Conservation (phyloP, 1,284 basidiomycete species). For the Microbotryomycetes sp. region DNA sequence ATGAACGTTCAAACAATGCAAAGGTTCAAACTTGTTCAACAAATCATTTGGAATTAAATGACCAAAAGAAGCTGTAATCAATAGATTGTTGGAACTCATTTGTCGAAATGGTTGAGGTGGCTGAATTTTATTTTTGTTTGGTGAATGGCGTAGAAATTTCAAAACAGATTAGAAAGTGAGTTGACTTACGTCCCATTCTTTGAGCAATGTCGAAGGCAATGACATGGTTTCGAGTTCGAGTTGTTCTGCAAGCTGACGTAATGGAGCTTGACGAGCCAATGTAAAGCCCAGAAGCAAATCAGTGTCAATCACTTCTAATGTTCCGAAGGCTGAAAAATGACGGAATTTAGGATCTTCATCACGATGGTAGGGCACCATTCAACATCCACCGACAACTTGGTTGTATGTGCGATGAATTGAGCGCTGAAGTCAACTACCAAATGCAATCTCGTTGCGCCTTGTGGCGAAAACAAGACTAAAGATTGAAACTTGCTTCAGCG, state of each 20-base stretch:
- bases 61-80: constrained; percentile 89
- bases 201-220: constrained; percentile 23
- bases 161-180: neutral
- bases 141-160: neutral
- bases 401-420: no score
- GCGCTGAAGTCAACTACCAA: no score
- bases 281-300: no score
- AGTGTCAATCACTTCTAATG: no score
- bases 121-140: neutral
- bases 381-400: no score
- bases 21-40: constrained; percentile 58
- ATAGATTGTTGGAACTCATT: constrained; percentile 43
- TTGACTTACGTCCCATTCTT: constrained; percentile 16
- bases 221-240: constrained; percentile 14
- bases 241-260: constrained; percentile 28
- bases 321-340: neutral
- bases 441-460: no score
- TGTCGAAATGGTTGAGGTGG: neutral
- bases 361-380: no score
- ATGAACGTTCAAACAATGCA: constrained; percentile 78
- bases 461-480: no score
- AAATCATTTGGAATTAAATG: constrained; percentile 67
- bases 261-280: constrained; percentile 31
- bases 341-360: neutral
- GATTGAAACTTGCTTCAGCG: no score